These are phyloP conservation scores for Irpex sp. DNA, from an alignment of 1,284 basidiomycete species.

Conservation along the genomic window DNA sequence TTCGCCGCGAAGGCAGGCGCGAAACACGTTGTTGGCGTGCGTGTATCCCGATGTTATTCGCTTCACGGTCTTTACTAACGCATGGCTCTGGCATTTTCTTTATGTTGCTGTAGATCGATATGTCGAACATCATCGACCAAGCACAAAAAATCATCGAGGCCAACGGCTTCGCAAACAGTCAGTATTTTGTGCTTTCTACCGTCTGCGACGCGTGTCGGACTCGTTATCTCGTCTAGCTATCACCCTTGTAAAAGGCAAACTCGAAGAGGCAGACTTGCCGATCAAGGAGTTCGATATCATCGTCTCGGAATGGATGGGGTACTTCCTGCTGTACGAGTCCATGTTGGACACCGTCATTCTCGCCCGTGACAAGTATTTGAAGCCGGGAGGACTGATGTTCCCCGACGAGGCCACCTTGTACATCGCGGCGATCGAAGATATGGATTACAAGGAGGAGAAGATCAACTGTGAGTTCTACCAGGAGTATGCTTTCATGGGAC, in stretches of 20 bases:
- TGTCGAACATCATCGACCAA: conserved; percentile 99
- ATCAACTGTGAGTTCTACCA: conserved; percentile 77
- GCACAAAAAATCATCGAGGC: conserved; percentile 95
- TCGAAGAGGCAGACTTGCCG: conserved; percentile 87
- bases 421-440: conserved; percentile 96
- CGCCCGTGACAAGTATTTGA: conserved; percentile 95
- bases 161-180: conserved; percentile 94
- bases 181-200: conserved; percentile 27
- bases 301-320: conserved; percentile 99
- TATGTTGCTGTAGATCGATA: conserved; percentile 75
- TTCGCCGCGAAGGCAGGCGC: conserved; percentile 98
- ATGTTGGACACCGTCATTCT: conserved; percentile 99
- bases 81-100: not conserved
- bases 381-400: conserved; percentile 89
- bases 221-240: conserved; percentile 53
- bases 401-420: conserved; percentile 94
- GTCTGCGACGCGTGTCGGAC: not conserved
- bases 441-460: conserved; percentile 99
- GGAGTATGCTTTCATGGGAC: not conserved
- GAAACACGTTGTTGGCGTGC: conserved; percentile 88
- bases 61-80: not conserved
- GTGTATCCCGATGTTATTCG: conserved; percentile 23
- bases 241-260: conserved; percentile 96
- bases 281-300: conserved; percentile 95
- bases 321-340: conserved; percentile 95